Conservation (phyloP, 2,329 filamentous ascomycete genomes). For the Septoria linicola region DNA sequence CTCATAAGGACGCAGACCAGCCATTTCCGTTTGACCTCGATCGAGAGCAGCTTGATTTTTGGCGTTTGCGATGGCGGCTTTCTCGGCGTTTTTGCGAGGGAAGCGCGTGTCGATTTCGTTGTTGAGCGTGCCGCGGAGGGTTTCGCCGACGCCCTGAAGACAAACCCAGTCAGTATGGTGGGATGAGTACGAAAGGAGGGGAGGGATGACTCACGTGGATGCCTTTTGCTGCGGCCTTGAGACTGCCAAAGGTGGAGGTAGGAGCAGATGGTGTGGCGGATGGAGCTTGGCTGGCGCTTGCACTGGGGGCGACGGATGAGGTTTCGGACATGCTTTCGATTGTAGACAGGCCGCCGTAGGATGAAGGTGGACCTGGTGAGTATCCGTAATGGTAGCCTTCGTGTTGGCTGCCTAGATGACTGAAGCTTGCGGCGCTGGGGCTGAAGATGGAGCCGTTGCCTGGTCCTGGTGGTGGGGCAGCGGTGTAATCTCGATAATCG, state of each 20-base stretch:
- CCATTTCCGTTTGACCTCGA: slow-evolving; percentile 31
- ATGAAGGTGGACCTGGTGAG: slow-evolving; percentile 6
- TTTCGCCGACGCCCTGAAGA: slow-evolving; percentile 39
- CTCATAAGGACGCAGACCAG: slow-evolving; percentile 20
- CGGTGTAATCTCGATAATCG: slow-evolving; percentile 7
- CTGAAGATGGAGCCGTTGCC: not conserved
- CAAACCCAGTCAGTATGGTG: no score
- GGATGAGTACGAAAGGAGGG: not conserved
- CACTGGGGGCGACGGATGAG: slow-evolving; percentile 8
- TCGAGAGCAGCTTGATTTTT: slow-evolving; percentile 34
- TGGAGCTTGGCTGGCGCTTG: slow-evolving; percentile 6
- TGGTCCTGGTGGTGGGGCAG: not conserved
- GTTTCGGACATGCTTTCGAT: slow-evolving; percentile 14
- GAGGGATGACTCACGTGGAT: slow-evolving; percentile 31
- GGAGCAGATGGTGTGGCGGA: slow-evolving; percentile 8
- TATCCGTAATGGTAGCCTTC: slow-evolving; percentile 1
- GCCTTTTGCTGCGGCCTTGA: slow-evolving; percentile 35
- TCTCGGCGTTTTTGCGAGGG: slow-evolving; percentile 32
- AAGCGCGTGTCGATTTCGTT: slow-evolving; percentile 35
- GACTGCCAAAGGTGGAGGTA: slow-evolving; percentile 22
- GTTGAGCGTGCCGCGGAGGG: slow-evolving; percentile 36
- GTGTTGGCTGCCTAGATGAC: not conserved
- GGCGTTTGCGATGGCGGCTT: slow-evolving; percentile 29
- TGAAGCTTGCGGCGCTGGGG: not conserved
- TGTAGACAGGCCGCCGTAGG: slow-evolving; percentile 9